These are phyloP conservation scores for Stephanodiscus minutulus DNA, from an alignment of 108 stramenopile genomes.

Conservation along the genomic window DNA sequence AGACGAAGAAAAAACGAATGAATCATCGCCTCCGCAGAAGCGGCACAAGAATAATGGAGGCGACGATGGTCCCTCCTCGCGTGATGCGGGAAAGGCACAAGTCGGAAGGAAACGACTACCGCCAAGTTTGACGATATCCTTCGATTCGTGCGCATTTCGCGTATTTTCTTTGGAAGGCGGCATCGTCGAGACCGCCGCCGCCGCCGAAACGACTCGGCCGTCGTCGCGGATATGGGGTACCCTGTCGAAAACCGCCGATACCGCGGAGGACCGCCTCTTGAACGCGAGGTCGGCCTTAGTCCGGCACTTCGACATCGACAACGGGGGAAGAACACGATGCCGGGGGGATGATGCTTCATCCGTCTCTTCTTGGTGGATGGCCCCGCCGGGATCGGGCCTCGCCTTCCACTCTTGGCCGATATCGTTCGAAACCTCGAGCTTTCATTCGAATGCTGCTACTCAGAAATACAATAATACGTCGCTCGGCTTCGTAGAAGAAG, in stretches of 20 bases:
- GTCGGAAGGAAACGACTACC: not conserved
- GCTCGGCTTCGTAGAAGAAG: slow-evolving; percentile 3
- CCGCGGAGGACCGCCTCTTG: slow-evolving; percentile 14
- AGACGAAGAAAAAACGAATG: slow-evolving; percentile 4
- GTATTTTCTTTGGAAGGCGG: slow-evolving; percentile 23
- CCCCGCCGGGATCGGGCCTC: slow-evolving; percentile 14
- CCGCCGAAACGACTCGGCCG: not conserved
- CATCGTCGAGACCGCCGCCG: not conserved
- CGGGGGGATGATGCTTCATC: not conserved
- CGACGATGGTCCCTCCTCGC: not conserved
- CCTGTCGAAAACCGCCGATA: not conserved
- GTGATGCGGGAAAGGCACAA: not conserved
- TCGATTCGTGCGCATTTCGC: slow-evolving; percentile 39
- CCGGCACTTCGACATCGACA: slow-evolving; percentile 15
- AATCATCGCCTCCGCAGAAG: slow-evolving; percentile 10
- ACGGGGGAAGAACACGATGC: not conserved
- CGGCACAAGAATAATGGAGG: not conserved
- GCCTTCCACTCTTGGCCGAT: not conserved
- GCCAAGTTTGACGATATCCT: slow-evolving; percentile 22
- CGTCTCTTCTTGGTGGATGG: slow-evolving; percentile 7
- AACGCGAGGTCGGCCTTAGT: slow-evolving; percentile 14
- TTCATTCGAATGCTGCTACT: slow-evolving; percentile 1
- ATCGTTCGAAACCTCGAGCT: not conserved
- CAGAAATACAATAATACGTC: not conserved
- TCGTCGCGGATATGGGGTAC: slow-evolving; percentile 14